phyloP scores from a whole-genome alignment of 2,329 filamentous ascomycete genomes.

The Cladosporium sp. region DNA sequence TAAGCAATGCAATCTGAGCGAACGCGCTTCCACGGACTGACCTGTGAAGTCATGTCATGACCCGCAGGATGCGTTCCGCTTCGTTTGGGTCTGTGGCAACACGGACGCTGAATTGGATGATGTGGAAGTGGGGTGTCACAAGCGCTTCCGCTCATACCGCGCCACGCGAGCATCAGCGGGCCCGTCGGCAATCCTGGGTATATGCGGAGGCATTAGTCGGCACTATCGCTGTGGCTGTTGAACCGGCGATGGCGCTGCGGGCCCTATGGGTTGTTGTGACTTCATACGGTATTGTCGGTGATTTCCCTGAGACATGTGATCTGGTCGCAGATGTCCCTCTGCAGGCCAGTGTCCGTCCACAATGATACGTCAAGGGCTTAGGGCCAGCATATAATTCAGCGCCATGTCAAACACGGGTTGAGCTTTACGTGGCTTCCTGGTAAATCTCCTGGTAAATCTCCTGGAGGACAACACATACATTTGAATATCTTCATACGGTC shows the following conservation, averaged over 20 bases:
- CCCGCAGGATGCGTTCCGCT: not conserved
- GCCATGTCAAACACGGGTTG: not conserved
- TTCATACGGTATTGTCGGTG: not conserved
- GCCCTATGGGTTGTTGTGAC: not conserved
- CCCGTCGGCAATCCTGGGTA: not conserved
- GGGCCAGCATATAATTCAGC: constrained; percentile 1
- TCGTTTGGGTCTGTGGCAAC: not conserved
- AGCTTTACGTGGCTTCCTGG: not conserved
- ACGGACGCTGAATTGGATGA: not conserved
- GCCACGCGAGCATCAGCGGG: not conserved
- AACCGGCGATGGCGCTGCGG: not conserved
- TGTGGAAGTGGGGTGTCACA: not conserved
- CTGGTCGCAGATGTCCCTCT: not conserved
- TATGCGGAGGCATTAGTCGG: not conserved
- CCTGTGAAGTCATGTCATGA: not conserved
- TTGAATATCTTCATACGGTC: constrained; percentile 1
- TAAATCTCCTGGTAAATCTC: not conserved
- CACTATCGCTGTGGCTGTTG: not conserved
- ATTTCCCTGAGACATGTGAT: not conserved
- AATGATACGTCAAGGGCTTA: not conserved
- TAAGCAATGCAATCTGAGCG: not conserved
- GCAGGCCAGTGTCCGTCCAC: not conserved
- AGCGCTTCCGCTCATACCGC: constrained; percentile 1
- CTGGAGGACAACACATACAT: not conserved
- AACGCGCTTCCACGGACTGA: not conserved